Evolutionary conservation across 2,329 filamentous ascomycete species (phyloP), one percentile per base, ranked within the genome.

Genomic region (Penicillium thymicola): DNA sequence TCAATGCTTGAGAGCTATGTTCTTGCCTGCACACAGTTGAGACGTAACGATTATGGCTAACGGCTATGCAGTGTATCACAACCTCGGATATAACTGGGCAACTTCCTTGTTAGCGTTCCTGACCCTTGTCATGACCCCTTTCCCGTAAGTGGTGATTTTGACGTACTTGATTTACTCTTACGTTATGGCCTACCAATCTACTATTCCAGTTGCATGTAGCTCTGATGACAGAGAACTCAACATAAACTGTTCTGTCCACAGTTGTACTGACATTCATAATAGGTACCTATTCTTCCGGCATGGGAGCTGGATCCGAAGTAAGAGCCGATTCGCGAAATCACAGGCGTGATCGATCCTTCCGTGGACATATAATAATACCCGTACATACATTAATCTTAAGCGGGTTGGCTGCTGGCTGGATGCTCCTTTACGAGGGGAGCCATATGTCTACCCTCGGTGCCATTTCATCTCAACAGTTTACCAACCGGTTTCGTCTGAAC

Each of bases 61-160:
- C 63, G 53, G 52, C 42, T 45, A 38, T 57, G 54, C 64, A 78
- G 76, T 79, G 77, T 79, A 79, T 58, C 69, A 78, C 43, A 73
- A 72, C 27, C 68, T 79, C 16, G 75, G 74, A 27, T 78, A 73
- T 55, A 74, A 79, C 57, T 79, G 77, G 77, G 77, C 77, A 25
- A 77, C 76, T 13, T 71, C 74, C 6, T 63, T 79, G 11, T 64
- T 79, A 11, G 77, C 70, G 13, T 77, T 78, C 56, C 60, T 79
- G 40, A 77, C 75, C 18, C 64, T 79, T 38, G 66, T 64, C 45
- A 78, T 78, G 75, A 62, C 71, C 38, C 77, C 76, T 23, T 78
- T 79, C 50, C 77, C 77, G 76, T 79, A 69, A 69, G 75, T 75
- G 14, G n/a, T 58, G 42, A 43, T 48, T 57, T 45, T 9, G 44